phyloP scores from a whole-genome alignment of 495 filamentous ascomycete species.

The Chaetomium tenue region DNA sequence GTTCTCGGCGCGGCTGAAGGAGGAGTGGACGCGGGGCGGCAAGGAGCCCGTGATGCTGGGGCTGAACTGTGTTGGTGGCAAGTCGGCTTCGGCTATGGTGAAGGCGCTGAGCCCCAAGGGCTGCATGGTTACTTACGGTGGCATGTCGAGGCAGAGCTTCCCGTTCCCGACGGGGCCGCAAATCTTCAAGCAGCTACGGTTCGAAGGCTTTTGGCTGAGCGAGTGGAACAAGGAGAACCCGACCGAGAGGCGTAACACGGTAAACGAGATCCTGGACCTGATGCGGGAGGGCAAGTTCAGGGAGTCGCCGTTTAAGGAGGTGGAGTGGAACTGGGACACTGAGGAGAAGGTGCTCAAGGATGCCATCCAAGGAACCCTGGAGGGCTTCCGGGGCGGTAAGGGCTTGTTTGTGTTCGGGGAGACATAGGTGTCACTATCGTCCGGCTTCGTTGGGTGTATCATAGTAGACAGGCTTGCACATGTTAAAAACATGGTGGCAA shows the following conservation, averaged over 20 bases:
- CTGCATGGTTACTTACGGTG: conserved; percentile 89
- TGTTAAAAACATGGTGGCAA: background rate
- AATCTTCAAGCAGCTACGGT: conserved; percentile 86
- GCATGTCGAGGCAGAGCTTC: conserved; percentile 85
- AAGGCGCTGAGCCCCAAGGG: conserved; percentile 62
- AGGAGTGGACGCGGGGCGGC: conserved; percentile 64
- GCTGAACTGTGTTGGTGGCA: conserved; percentile 94
- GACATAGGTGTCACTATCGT: conserved; percentile 32
- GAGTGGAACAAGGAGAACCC: conserved; percentile 79
- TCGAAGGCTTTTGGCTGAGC: conserved; percentile 93
- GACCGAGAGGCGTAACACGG: conserved; percentile 69
- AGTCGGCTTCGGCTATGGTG: conserved; percentile 69
- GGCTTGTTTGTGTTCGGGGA: conserved; percentile 77
- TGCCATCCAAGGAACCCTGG: conserved; percentile 77
- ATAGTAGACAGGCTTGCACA: background rate
- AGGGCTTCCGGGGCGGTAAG: conserved; percentile 81
- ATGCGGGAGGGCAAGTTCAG: conserved; percentile 73
- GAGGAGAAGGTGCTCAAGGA: conserved; percentile 62
- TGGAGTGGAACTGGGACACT: conserved; percentile 78
- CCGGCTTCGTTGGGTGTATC: background rate
- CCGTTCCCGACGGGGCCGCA: conserved; percentile 71
- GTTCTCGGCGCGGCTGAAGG: conserved; percentile 62
- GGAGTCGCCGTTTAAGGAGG: conserved; percentile 74
- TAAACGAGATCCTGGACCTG: conserved; percentile 75
- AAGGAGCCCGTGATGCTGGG: conserved; percentile 69